Conservation (phyloP, 441 rosid species). For the Eruca vesicaria region DNA sequence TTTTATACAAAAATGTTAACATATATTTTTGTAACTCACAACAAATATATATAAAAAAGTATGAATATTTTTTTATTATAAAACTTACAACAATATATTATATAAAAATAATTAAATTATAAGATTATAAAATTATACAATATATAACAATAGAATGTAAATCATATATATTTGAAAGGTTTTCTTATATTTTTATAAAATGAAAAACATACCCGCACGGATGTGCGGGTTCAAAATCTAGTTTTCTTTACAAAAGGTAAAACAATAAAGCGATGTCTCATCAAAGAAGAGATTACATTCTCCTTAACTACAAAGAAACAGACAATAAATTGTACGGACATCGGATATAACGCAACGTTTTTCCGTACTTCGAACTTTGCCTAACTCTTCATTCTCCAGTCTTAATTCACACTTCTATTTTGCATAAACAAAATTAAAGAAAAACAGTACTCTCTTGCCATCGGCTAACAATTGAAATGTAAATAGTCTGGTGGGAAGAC, state of each 20-base stretch:
- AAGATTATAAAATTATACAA: too few relatives aligned
- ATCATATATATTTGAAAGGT: too few relatives aligned
- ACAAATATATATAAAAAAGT: too few relatives aligned
- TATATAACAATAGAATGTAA: too few relatives aligned
- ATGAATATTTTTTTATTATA: too few relatives aligned
- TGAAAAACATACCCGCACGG: too few relatives aligned
- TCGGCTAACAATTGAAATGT: neutral
- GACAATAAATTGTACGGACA: conserved; percentile 24
- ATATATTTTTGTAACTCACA: too few relatives aligned
- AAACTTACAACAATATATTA: too few relatives aligned
- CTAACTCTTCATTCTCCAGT: neutral
- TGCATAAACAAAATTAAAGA: neutral
- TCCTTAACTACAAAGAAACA: conserved; percentile 10
- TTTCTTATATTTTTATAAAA: too few relatives aligned
- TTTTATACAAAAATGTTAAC: too few relatives aligned
- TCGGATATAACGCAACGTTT: conserved; percentile 2
- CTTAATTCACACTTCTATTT: conserved; percentile 6
- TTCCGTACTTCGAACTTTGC: conserved; percentile 23
- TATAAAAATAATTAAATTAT: too few relatives aligned
- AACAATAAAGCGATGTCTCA: conserved; percentile 19
- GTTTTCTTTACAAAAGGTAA: neutral
- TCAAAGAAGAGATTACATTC: conserved; percentile 8
- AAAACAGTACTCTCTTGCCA: neutral
- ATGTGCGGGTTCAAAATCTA: too few relatives aligned
- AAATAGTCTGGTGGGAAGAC: neutral